phyloP scores from a whole-genome alignment of 2,329 filamentous ascomycete genomes.

The Pestalotiopsis sp. region DNA sequence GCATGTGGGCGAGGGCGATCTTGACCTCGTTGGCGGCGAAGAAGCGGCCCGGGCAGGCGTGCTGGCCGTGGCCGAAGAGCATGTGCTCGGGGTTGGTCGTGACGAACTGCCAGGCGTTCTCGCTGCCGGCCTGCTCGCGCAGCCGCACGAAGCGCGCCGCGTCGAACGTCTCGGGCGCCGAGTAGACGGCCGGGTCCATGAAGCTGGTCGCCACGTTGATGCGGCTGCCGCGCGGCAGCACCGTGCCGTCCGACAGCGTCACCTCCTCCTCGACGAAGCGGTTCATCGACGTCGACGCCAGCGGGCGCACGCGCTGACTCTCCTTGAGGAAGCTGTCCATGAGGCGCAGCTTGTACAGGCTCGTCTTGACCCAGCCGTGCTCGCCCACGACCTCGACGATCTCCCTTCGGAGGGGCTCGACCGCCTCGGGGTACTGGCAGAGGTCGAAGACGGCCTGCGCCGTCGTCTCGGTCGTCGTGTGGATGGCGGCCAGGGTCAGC shows the following conservation, averaged over 20 bases:
- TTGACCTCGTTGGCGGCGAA: conserved; percentile 40
- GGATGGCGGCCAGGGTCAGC: conserved; percentile 42
- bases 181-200: conserved; percentile 28
- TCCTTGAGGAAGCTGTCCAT: conserved; percentile 46
- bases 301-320: conserved; percentile 33
- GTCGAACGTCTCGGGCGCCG: conserved; percentile 32
- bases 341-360: conserved; percentile 36
- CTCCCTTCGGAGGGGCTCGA: conserved; percentile 47
- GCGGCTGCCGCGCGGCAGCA: conserved; percentile 28
- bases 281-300: conserved; percentile 28
- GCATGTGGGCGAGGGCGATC: conserved; percentile 27
- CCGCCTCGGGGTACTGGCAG: conserved; percentile 43
- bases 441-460: conserved; percentile 46
- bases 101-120: conserved; percentile 38
- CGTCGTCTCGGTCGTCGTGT: conserved; percentile 41
- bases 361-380: conserved; percentile 35
- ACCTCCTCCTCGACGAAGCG: conserved; percentile 30
- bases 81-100: conserved; percentile 34
- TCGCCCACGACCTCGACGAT: conserved; percentile 36
- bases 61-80: conserved; percentile 43
- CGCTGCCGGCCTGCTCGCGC: conserved; percentile 31
- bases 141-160: conserved; percentile 30
- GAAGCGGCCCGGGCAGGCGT: conserved; percentile 36
- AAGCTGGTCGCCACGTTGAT: conserved; percentile 32
- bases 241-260: conserved; percentile 30